phyloP scores from a whole-genome alignment of 345 rosid species.

The Pistacia integerrima region DNA sequence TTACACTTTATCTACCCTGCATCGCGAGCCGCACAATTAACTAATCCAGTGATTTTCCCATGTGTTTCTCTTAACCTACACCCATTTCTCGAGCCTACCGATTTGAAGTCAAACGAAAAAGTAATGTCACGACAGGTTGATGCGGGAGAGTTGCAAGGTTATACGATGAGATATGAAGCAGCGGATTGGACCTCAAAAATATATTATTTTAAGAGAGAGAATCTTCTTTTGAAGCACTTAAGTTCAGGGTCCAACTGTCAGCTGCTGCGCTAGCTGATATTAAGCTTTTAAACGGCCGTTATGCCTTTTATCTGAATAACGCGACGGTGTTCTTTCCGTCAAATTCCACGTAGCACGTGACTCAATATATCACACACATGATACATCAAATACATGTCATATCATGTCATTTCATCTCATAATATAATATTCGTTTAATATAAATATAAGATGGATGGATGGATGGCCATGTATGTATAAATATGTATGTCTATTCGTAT shows the following conservation, averaged over 20 bases:
- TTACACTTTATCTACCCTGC: background rate
- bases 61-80: background rate
- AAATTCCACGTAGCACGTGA: constrained; percentile 23
- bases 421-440: no score
- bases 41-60: background rate
- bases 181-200: constrained; percentile 20
- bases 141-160: background rate
- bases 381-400: constrained; percentile 9
- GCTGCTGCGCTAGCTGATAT: constrained; percentile 8
- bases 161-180: background rate
- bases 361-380: constrained; percentile 1
- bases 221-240: constrained; percentile 24
- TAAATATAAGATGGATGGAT: background rate
- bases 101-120: background rate
- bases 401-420: background rate
- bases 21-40: constrained; percentile 16
- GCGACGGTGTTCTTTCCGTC: constrained; percentile 34
- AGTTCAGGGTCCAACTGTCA: constrained; percentile 32
- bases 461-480: background rate
- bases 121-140: no score
- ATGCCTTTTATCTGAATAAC: constrained; percentile 16
- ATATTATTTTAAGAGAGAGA: constrained; percentile 17
- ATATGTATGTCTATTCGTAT: no score
- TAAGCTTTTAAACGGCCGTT: constrained; percentile 34
- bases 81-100: no score